Conservation (phyloP, 352 stramenopile species). For the Blastocystis sp. region DNA sequence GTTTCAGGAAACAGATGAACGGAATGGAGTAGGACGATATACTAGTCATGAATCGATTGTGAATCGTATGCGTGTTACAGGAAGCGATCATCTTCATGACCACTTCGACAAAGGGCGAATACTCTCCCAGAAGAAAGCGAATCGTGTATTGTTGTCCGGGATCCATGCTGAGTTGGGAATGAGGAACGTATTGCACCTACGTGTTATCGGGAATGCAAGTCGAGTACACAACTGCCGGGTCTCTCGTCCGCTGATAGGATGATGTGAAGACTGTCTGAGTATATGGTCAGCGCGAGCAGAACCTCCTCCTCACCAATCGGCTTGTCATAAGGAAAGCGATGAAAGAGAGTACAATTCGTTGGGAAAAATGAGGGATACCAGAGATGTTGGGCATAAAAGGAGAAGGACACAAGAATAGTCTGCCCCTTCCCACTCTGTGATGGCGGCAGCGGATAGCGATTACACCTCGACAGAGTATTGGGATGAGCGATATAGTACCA, state of each 20-base stretch:
- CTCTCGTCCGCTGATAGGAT: conserved; percentile 23
- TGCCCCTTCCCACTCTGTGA: not conserved
- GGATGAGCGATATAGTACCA: conserved; percentile 11
- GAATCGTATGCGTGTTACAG: conserved; percentile 1
- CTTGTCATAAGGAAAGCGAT: no score
- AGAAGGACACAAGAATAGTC: not conserved
- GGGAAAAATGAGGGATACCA: conserved; percentile 2
- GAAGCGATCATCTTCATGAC: conserved; percentile 59
- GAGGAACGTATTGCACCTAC: conserved; percentile 39
- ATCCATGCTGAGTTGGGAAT: conserved; percentile 32
- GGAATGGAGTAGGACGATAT: conserved; percentile 19
- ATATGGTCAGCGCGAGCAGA: conserved; percentile 9
- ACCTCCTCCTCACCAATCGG: not conserved
- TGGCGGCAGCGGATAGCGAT: not conserved
- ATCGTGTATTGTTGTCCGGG: not conserved
- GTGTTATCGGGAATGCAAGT: not conserved
- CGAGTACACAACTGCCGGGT: conserved; percentile 22
- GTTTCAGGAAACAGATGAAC: conserved; percentile 36
- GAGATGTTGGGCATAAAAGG: not conserved
- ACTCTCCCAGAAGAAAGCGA: not conserved
- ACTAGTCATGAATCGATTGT: not conserved
- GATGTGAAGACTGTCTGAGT: conserved; percentile 56
- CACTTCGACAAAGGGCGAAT: not conserved
- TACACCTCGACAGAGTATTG: conserved; percentile 51
- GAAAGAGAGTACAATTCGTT: not conserved